phyloP scores from a whole-genome alignment of 352 stramenopile genomes.

The Aphanomyces stellatus region DNA sequence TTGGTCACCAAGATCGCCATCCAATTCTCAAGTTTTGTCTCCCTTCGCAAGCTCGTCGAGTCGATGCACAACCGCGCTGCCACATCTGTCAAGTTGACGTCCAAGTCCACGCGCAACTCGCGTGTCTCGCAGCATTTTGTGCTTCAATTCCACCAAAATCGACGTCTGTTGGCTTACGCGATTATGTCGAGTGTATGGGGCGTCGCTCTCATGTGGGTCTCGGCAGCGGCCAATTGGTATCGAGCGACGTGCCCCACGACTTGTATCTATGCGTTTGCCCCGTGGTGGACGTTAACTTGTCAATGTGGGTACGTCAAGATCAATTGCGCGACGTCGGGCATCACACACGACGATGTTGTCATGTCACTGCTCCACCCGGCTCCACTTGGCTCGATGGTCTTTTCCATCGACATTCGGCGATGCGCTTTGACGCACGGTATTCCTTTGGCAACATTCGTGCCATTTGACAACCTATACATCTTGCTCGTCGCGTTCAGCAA shows the following conservation, averaged over 20 bases:
- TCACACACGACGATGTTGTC: too few species aligned
- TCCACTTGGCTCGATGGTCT: too few species aligned
- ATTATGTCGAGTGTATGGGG: background rate
- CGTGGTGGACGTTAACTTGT: constrained; percentile 15
- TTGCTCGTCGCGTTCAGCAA: background rate
- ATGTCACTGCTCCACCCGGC: too few species aligned
- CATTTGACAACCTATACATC: background rate
- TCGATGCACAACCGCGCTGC: too few species aligned
- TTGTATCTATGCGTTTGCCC: background rate
- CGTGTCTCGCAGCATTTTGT: background rate
- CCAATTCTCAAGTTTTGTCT: constrained; percentile 1
- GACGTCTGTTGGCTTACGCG: background rate
- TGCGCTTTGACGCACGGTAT: background rate
- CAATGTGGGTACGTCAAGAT: background rate
- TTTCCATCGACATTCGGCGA: too few species aligned
- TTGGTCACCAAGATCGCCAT: background rate
- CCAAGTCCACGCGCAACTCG: background rate
- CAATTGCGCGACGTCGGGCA: background rate
- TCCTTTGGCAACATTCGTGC: background rate
- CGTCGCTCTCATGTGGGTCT: background rate
- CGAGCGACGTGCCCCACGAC: background rate
- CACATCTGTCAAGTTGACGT: too few species aligned
- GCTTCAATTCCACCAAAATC: background rate
- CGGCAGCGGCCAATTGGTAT: background rate
- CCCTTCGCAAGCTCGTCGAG: background rate